Percentiles rank a stretch among this genome's conserved stretches.
These are phyloP conservation scores for Ophiostoma novo-ulmi DNA, from an alignment of 2,329 filamentous ascomycete genomes.

Conservation along the genomic window DNA sequence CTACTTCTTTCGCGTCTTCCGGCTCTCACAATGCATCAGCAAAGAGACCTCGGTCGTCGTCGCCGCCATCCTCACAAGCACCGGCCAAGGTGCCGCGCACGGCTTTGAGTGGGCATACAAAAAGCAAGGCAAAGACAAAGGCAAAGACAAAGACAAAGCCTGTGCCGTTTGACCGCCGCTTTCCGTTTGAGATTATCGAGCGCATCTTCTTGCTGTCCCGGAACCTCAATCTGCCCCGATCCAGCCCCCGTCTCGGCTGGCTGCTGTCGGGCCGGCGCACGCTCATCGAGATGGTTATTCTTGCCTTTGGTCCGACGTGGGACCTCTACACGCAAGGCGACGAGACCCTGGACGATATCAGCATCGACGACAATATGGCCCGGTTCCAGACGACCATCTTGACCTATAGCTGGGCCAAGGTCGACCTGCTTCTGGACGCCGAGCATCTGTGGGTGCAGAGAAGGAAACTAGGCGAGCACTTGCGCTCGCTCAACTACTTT, in stretches of 20 bases:
- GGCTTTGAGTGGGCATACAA: neutral
- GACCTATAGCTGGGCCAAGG: slow-evolving; percentile 24
- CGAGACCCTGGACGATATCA: neutral
- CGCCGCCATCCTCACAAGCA: neutral
- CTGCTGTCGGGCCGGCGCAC: slow-evolving; percentile 41
- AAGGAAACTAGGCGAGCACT: neutral
- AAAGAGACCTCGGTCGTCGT: slow-evolving; percentile 16
- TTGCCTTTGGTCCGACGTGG: slow-evolving; percentile 41
- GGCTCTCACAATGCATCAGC: neutral
- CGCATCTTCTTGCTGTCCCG: slow-evolving; percentile 47
- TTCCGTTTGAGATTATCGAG: slow-evolving; percentile 52
- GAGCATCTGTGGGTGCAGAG: slow-evolving; percentile 25
- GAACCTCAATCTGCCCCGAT: slow-evolving; percentile 45
- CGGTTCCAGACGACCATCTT: slow-evolving; percentile 19
- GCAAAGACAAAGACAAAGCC: slow-evolving; percentile 9
- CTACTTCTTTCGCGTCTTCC: neutral
- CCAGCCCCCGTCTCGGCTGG: slow-evolving; percentile 42
- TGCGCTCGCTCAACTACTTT: neutral
- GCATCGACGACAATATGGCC: neutral
- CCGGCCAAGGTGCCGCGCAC: neutral
- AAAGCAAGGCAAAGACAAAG: neutral
- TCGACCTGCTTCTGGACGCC: slow-evolving; percentile 26
- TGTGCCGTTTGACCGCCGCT: slow-evolving; percentile 29
- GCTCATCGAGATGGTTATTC: slow-evolving; percentile 34
- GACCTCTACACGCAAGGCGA: slow-evolving; percentile 38